Percentiles rank a stretch among this genome's conserved stretches.
Conservation (phyloP, 2,329 filamentous ascomycete genomes). For the Trichoderma hamatum region DNA sequence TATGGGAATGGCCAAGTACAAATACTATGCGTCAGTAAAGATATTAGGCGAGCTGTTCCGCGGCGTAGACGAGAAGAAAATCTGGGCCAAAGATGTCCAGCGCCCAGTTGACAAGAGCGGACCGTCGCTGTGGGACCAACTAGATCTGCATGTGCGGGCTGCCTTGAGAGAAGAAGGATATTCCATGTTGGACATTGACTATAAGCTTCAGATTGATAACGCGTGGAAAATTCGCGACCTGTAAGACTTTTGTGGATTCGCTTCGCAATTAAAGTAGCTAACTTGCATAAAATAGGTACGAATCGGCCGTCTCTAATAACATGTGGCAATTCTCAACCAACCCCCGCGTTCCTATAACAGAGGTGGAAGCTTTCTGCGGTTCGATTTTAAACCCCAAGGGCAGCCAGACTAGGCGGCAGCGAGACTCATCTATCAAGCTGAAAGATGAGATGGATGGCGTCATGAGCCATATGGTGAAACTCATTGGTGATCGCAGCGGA, state of each 20-base stretch:
- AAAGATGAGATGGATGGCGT: slow-evolving; percentile 56
- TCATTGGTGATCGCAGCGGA: slow-evolving; percentile 34
- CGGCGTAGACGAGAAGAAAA: slow-evolving; percentile 69
- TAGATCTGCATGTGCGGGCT: slow-evolving; percentile 38
- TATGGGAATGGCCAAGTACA: slow-evolving; percentile 47
- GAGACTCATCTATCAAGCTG: slow-evolving; percentile 55
- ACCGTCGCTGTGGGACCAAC: slow-evolving; percentile 48
- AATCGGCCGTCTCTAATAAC: slow-evolving; percentile 45
- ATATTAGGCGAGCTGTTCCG: slow-evolving; percentile 72
- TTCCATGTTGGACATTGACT: slow-evolving; percentile 36
- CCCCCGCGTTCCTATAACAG: slow-evolving; percentile 47
- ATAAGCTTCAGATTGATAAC: slow-evolving; percentile 40
- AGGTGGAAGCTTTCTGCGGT: slow-evolving; percentile 60
- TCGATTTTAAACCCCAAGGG: slow-evolving; percentile 57
- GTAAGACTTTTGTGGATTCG: slow-evolving; percentile 40
- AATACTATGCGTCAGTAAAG: slow-evolving; percentile 70
- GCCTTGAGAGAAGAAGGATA: slow-evolving; percentile 27
- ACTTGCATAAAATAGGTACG: slow-evolving; percentile 46
- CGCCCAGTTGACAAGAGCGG: slow-evolving; percentile 34
- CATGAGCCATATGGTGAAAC: slow-evolving; percentile 45
- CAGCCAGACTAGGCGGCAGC: slow-evolving; percentile 53
- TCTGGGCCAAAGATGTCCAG: slow-evolving; percentile 58
- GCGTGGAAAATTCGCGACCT: slow-evolving; percentile 50
- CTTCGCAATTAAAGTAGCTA: background rate
- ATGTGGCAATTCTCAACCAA: slow-evolving; percentile 52